Evolutionary conservation across 2,329 filamentous ascomycete genomes (phyloP).

Genomic region (Xylaria digitata): DNA sequence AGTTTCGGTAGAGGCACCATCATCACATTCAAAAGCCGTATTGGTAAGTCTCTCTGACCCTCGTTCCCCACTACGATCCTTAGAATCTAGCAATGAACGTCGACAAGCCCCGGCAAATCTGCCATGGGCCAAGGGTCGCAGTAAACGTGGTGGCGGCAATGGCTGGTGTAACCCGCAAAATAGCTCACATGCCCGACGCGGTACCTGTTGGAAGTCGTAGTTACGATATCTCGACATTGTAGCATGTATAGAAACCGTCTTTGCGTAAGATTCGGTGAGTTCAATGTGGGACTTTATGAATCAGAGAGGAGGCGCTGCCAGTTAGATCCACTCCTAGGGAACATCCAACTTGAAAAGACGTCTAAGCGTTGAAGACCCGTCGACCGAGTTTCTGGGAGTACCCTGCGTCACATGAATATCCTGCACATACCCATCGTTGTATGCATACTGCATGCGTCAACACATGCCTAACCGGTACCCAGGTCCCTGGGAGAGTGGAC

Average conservation of each 20-base stretch:
- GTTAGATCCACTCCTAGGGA: conserved; percentile 23
- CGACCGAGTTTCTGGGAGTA: conserved; percentile 20
- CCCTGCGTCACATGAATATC: conserved; percentile 3
- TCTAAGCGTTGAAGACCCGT: background rate
- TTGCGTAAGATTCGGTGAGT: conserved; percentile 28
- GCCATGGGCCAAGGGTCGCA: conserved; percentile 3
- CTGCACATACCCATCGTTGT: conserved; percentile 9
- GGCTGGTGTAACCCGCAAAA: conserved; percentile 22
- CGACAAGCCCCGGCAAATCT: background rate
- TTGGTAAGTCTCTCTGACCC: background rate
- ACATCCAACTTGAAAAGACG: background rate
- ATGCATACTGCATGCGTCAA: conserved; percentile 24
- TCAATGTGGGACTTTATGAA: conserved; percentile 13
- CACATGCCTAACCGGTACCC: conserved; percentile 1
- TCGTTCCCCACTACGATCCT: conserved; percentile 5
- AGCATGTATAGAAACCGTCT: background rate
- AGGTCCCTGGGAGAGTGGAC: conserved; percentile 15
- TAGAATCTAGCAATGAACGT: background rate
- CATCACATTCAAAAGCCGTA: background rate
- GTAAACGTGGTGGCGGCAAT: conserved; percentile 15
- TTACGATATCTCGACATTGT: conserved; percentile 3
- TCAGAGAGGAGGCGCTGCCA: conserved; percentile 9
- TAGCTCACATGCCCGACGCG: conserved; percentile 14
- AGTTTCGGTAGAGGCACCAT: conserved; percentile 8
- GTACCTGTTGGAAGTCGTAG: background rate